phyloP scores from a whole-genome alignment of 2,329 filamentous ascomycete species.

The Rhynchosporium graminicola region DNA sequence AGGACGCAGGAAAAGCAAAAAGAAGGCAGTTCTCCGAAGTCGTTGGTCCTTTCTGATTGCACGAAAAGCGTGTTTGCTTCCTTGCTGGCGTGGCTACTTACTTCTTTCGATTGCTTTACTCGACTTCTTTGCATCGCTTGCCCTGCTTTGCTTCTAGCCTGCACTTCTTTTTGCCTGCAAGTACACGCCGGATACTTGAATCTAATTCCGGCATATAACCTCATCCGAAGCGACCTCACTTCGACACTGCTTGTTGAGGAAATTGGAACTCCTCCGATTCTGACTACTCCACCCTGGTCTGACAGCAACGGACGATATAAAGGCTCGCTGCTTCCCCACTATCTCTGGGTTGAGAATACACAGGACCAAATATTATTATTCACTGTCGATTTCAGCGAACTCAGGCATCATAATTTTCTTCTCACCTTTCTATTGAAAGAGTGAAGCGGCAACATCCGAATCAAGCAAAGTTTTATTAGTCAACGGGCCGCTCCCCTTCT shows the following conservation, averaged over 20 bases:
- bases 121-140: neutral
- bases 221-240: neutral
- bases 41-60: slow-evolving; percentile 7
- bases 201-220: neutral
- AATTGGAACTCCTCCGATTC: neutral
- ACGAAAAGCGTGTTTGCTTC: slow-evolving; percentile 8
- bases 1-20: slow-evolving; percentile 6
- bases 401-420: no score
- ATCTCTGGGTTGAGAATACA: neutral
- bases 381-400: neutral
- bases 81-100: slow-evolving; percentile 7
- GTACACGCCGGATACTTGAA: slow-evolving; percentile 5
- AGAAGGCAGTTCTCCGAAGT: neutral
- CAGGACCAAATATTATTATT: slow-evolving; percentile 8
- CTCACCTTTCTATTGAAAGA: neutral
- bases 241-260: neutral
- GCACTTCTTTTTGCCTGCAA: neutral
- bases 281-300: neutral
- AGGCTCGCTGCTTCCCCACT: neutral
- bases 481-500: neutral
- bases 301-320: neutral
- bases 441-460: neutral
- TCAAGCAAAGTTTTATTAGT: neutral
- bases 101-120: neutral
- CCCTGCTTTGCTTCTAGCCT: slow-evolving; percentile 5